These are phyloP conservation scores for Boechera stricta DNA, from an alignment of 345 rosid species.

Conservation along the genomic window DNA sequence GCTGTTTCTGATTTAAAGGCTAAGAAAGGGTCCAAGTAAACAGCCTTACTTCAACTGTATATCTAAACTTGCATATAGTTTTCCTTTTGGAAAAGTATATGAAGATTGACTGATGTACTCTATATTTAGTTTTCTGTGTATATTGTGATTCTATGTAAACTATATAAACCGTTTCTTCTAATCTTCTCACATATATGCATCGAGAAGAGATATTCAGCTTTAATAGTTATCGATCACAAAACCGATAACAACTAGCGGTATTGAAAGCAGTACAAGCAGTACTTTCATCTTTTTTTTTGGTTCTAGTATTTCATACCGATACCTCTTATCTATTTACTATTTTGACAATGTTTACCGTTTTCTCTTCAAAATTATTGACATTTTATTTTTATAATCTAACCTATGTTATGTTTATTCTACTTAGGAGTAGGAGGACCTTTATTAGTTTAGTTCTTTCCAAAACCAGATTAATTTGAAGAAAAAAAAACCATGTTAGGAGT, in stretches of 20 bases:
- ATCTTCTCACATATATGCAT: not conserved
- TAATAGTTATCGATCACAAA: too few relatives aligned
- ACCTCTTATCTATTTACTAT: too few relatives aligned
- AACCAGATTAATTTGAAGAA: not conserved
- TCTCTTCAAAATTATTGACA: too few relatives aligned
- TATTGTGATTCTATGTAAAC: conserved; percentile 38
- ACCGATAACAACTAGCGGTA: too few relatives aligned
- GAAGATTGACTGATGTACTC: conserved; percentile 8
- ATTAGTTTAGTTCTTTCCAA: too few relatives aligned
- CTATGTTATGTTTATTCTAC: too few relatives aligned
- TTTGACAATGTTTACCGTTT: not conserved
- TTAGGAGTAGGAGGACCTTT: too few relatives aligned
- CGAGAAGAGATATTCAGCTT: not conserved
- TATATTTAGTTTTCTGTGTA: conserved; percentile 18
- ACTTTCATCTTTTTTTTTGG: too few relatives aligned
- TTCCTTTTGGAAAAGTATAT: not conserved
- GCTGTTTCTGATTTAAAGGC: conserved; percentile 61
- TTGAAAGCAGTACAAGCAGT: too few relatives aligned
- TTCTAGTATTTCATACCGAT: too few relatives aligned
- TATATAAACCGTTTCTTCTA: not conserved
- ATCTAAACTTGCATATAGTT: not conserved
- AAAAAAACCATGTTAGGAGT: not conserved
- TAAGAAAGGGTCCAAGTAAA: conserved; percentile 48
- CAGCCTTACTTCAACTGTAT: not conserved
- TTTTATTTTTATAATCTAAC: too few relatives aligned